Percentiles rank a stretch among this genome's conserved stretches.
phyloP scores from a whole-genome alignment of 495 filamentous ascomycete genomes.

The Lepidopterella palustris region DNA sequence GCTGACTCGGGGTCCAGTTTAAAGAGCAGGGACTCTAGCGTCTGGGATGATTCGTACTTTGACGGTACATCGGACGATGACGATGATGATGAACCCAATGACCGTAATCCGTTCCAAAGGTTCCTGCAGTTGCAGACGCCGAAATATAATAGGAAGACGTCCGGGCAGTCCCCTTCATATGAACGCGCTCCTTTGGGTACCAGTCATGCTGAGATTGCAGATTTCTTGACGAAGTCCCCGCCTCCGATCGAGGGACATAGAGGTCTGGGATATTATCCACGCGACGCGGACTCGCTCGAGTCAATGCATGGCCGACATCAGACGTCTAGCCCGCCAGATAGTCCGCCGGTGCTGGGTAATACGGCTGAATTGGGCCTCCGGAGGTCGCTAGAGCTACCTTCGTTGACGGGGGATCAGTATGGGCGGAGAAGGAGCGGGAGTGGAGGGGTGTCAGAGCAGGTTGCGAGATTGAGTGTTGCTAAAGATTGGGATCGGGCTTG shows the following conservation, averaged over 20 bases:
- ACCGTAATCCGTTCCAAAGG: conserved; percentile 29
- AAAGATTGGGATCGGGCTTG: background rate
- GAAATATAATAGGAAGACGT: conserved; percentile 6
- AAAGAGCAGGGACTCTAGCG: conserved; percentile 22
- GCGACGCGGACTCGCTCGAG: conserved; percentile 20
- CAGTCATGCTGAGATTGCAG: conserved; percentile 31
- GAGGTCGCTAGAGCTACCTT: conserved; percentile 21
- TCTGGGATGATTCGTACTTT: conserved; percentile 37
- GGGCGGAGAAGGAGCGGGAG: conserved; percentile 21
- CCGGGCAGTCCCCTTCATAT: conserved; percentile 4
- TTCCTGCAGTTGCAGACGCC: conserved; percentile 23
- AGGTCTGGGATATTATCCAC: conserved; percentile 14
- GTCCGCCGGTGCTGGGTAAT: conserved; percentile 3
- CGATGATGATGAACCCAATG: conserved; percentile 31
- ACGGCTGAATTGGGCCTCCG: conserved; percentile 26
- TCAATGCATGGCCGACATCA: conserved; percentile 2
- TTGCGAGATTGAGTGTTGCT: conserved; percentile 24
- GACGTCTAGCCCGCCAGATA: conserved; percentile 1
- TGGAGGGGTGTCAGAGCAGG: conserved; percentile 22
- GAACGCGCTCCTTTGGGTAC: conserved; percentile 11
- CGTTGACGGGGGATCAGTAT: conserved; percentile 3
- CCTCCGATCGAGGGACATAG: conserved; percentile 23
- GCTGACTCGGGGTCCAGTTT: background rate
- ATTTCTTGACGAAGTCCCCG: conserved; percentile 26
- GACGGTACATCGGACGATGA: conserved; percentile 31